Evolutionary conservation across 371 early-diverging fungal genomes (phyloP).

Genomic region (Rhizopus arrhizus): DNA sequence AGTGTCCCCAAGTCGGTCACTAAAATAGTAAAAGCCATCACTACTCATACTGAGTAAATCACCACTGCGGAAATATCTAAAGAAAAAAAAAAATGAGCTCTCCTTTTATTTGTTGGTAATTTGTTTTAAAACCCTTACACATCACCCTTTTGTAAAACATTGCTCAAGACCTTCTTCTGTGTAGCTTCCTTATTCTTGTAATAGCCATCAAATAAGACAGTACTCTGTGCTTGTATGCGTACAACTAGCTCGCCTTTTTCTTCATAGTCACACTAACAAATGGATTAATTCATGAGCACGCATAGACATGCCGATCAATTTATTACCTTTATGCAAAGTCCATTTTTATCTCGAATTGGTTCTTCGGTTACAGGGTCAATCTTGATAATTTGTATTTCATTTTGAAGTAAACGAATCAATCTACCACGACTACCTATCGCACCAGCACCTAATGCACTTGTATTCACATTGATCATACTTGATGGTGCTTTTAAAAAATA

Average conservation of each 20-base stretch:
- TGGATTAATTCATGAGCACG: neutral
- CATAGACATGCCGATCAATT: too few species aligned
- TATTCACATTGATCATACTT: constrained; percentile 50
- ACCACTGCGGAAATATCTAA: constrained; percentile 66
- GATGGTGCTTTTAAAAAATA: constrained; percentile 20
- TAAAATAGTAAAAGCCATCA: constrained; percentile 70
- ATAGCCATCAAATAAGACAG: constrained; percentile 39
- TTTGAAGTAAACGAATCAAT: constrained; percentile 22
- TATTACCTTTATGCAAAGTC: constrained; percentile 45
- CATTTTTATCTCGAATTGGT: constrained; percentile 41
- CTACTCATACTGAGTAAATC: constrained; percentile 61
- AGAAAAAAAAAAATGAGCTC: constrained; percentile 1
- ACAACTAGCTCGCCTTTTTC: constrained; percentile 62
- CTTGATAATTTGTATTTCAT: constrained; percentile 29
- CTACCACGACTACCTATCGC: constrained; percentile 52
- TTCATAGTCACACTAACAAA: constrained; percentile 26
- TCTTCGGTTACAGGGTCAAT: constrained; percentile 47
- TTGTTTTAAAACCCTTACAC: constrained; percentile 8
- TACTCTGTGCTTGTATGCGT: constrained; percentile 22
- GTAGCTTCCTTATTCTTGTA: constrained; percentile 50
- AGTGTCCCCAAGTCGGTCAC: constrained; percentile 75
- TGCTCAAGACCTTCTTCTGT: constrained; percentile 46
- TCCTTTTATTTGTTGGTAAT: neutral
- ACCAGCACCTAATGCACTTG: constrained; percentile 48
- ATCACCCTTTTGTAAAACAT: constrained; percentile 39